Conservation (phyloP, 768 basidiomycete species). For the Lepiota brunneoincarnata region DNA sequence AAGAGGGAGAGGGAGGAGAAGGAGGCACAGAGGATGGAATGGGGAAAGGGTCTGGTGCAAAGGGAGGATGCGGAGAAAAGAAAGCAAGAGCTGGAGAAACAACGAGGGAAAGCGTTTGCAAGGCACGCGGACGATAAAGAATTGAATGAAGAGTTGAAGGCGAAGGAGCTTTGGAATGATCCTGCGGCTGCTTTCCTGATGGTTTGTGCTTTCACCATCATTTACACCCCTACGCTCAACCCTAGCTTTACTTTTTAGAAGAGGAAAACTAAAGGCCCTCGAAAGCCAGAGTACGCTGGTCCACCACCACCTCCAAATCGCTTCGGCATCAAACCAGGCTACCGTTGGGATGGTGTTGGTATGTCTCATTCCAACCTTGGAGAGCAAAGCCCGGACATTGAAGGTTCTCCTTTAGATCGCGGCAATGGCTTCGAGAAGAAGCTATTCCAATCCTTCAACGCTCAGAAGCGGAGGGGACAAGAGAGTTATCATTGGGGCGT, state of each 20-base stretch:
- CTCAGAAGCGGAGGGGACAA: constrained; percentile 60
- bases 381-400: not conserved
- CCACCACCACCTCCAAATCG: constrained; percentile 92
- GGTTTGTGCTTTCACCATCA: constrained; percentile 40
- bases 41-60: constrained; percentile 96
- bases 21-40: constrained; percentile 92
- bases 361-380: constrained; percentile 21
- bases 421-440: constrained; percentile 95
- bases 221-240: not conserved
- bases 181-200: constrained; percentile 95
- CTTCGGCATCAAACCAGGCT: constrained; percentile 92
- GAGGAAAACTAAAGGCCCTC: constrained; percentile 70
- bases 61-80: constrained; percentile 72
- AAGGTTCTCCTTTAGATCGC: constrained; percentile 52
- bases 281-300: constrained; percentile 81
- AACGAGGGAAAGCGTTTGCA: constrained; percentile 65
- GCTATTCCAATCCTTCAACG: constrained; percentile 80
- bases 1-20: constrained; percentile 83
- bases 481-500: constrained; percentile 87
- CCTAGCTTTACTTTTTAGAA: constrained; percentile 44
- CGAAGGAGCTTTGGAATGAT: constrained; percentile 90
- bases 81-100: constrained; percentile 64
- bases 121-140: constrained; percentile 80
- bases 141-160: constrained; percentile 81
- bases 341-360: constrained; percentile 99